These are phyloP conservation scores for Solanum ahanhuiri DNA, from an alignment of 257 asterid species.

Conservation along the genomic window DNA sequence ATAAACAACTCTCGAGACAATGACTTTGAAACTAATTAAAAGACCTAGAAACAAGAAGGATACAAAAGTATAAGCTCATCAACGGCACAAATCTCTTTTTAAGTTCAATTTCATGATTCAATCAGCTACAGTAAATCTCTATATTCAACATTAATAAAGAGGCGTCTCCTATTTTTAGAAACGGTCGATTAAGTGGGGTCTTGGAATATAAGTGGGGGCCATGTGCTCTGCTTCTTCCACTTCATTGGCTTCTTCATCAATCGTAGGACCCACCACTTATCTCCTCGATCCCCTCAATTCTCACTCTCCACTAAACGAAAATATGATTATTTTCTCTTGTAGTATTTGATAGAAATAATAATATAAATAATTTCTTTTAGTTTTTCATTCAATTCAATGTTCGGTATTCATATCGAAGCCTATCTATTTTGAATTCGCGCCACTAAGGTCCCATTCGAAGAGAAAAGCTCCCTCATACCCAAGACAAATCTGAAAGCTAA, in stretches of 20 bases:
- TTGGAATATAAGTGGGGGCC: background rate
- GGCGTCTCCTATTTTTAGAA: background rate
- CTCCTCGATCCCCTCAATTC: background rate
- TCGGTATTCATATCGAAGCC: too few species aligned
- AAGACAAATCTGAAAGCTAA: too few species aligned
- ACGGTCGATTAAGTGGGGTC: background rate
- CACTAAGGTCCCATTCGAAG: too few species aligned
- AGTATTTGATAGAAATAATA: too few species aligned
- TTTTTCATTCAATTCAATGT: too few species aligned
- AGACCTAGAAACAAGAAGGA: too few species aligned
- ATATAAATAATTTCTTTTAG: too few species aligned
- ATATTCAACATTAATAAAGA: too few species aligned
- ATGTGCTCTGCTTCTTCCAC: background rate
- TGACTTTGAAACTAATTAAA: background rate
- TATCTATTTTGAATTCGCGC: too few species aligned
- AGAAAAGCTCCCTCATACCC: too few species aligned
- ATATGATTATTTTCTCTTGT: too few species aligned
- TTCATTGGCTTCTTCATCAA: background rate
- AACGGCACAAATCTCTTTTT: background rate
- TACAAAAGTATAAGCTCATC: background rate
- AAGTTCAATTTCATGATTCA: background rate
- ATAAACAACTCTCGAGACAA: too few species aligned
- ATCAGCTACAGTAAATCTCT: background rate
- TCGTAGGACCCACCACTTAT: background rate
- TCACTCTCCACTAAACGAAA: background rate